Conservation (phyloP, 2,329 filamentous ascomycete genomes). For the Phaeosphaeriaceae sp. region DNA sequence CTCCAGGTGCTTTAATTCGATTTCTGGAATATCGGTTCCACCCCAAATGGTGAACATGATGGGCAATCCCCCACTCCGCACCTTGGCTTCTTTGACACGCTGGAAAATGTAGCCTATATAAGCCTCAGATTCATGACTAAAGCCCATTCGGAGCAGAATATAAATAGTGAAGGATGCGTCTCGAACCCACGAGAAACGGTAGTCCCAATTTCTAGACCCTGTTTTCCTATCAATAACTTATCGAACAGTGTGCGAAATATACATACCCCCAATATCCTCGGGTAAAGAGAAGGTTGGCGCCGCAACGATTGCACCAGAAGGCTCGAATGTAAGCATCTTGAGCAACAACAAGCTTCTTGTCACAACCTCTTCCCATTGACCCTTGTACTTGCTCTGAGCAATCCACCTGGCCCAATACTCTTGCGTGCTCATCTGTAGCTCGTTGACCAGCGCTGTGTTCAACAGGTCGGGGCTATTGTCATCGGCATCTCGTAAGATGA, state of each 20-base stretch:
- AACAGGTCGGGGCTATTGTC: constrained; percentile 65
- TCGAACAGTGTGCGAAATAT: not conserved
- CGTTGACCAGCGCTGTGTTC: constrained; percentile 64
- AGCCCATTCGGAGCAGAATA: constrained; percentile 75
- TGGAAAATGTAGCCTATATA: constrained; percentile 82
- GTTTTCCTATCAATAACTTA: no score
- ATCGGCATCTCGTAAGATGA: constrained; percentile 66
- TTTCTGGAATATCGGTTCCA: constrained; percentile 74
- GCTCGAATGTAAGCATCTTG: constrained; percentile 79
- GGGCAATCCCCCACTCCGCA: constrained; percentile 67
- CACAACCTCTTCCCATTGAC: constrained; percentile 75
- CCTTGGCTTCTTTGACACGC: constrained; percentile 68
- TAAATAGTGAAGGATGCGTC: constrained; percentile 81
- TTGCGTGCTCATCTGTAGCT: constrained; percentile 72
- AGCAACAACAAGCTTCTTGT: constrained; percentile 73
- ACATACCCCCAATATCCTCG: constrained; percentile 59
- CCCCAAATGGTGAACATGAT: constrained; percentile 80
- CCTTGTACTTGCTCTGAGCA: constrained; percentile 71
- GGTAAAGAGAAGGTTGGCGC: constrained; percentile 79
- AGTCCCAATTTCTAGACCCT: constrained; percentile 63
- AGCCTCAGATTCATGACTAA: constrained; percentile 75
- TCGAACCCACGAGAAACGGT: constrained; percentile 78
- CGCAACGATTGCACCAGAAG: constrained; percentile 78
- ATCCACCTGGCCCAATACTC: constrained; percentile 78
- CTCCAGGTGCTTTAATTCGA: constrained; percentile 71